Percentiles rank a stretch among this genome's conserved stretches.
Conservation (phyloP, 2,329 filamentous ascomycete genomes). For the Dothistroma septosporum region DNA sequence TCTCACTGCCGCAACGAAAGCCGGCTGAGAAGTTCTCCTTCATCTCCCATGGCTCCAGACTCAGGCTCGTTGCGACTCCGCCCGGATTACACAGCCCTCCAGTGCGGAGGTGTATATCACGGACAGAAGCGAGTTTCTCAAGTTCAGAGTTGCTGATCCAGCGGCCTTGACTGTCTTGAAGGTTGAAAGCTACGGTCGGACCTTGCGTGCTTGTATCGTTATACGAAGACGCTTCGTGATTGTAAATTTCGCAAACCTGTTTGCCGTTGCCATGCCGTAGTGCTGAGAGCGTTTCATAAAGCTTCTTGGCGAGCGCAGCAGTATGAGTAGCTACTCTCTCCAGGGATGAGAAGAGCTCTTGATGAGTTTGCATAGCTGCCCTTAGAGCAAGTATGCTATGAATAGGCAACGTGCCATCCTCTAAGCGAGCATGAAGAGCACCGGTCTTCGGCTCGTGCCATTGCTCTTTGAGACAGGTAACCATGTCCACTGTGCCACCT, state of each 20-base stretch:
- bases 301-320: conserved; percentile 55
- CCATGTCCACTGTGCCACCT: conserved; percentile 89
- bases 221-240: conserved; percentile 11
- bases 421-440: conserved; percentile 71
- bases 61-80: conserved; percentile 70
- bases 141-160: conserved; percentile 82
- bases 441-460: conserved; percentile 77
- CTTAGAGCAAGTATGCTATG: conserved; percentile 84
- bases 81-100: conserved; percentile 91
- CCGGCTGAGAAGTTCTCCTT: conserved; percentile 79
- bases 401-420: conserved; percentile 87
- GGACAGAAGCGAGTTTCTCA: conserved; percentile 76
- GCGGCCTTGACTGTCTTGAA: conserved; percentile 62
- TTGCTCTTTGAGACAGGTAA: conserved; percentile 64
- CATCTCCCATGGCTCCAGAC: conserved; percentile 75
- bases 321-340: conserved; percentile 67
- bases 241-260: conserved; percentile 64
- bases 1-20: conserved; percentile 76
- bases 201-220: conserved; percentile 49
- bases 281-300: conserved; percentile 56
- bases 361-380: conserved; percentile 66
- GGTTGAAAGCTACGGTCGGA: conserved; percentile 78
- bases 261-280: conserved; percentile 67
- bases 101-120: conserved; percentile 77
- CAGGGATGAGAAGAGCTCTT: conserved; percentile 65